Conservation (phyloP, 192 early-diverging fungal genomes). For the Dissophora globulifera region DNA sequence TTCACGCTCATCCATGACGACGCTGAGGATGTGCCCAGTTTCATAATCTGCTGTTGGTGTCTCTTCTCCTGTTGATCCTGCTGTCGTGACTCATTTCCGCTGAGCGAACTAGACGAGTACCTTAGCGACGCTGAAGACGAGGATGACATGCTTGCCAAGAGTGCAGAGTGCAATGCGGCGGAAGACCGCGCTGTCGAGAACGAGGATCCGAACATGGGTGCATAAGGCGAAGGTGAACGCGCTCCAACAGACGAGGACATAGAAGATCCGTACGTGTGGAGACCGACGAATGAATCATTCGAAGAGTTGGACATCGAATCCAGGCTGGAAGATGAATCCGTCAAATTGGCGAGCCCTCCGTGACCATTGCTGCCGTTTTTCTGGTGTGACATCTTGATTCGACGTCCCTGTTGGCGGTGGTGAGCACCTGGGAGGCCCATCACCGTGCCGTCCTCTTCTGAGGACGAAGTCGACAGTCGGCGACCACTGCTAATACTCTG, state of each 20-base stretch:
- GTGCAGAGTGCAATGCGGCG: constrained; percentile 34
- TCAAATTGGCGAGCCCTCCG: constrained; percentile 1
- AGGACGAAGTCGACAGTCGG: constrained; percentile 5
- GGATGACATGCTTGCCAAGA: constrained; percentile 34
- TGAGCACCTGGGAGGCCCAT: constrained; percentile 4
- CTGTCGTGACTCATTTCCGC: constrained; percentile 5
- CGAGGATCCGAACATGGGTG: constrained; percentile 38
- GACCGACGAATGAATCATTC: constrained; percentile 3
- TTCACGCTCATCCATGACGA: constrained; percentile 52
- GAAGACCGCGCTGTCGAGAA: constrained; percentile 44
- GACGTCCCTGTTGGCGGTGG: constrained; percentile 1
- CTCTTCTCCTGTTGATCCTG: not conserved
- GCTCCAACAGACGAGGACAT: constrained; percentile 20
- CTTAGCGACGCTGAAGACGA: constrained; percentile 11
- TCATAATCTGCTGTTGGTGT: constrained; percentile 12
- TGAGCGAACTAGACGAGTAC: constrained; percentile 18
- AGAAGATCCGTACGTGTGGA: constrained; percentile 7
- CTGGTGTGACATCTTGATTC: no score
- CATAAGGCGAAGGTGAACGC: constrained; percentile 42
- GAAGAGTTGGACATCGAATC: constrained; percentile 41
- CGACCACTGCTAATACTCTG: not conserved
- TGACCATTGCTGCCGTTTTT: not conserved
- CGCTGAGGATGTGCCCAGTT: constrained; percentile 5
- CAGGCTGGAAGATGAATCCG: constrained; percentile 34
- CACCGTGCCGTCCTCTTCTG: constrained; percentile 38